phyloP scores from a whole-genome alignment of 768 basidiomycete species.

The Calvatia gigantea region DNA sequence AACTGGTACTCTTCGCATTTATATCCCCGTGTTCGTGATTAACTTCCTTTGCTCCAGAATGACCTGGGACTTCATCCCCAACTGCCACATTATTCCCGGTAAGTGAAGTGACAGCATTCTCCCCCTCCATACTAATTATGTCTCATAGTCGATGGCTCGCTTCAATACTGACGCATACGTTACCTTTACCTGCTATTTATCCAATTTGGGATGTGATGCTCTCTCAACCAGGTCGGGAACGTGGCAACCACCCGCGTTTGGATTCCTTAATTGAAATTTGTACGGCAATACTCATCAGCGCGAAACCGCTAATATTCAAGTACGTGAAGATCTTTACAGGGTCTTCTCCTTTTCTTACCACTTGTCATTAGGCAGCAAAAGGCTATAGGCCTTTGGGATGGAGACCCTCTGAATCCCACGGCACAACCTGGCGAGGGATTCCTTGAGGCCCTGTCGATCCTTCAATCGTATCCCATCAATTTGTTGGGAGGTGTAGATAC shows the following conservation, averaged over 20 bases:
- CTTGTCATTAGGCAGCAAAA: conserved; percentile 16
- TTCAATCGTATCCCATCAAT: conserved; percentile 63
- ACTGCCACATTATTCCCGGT: conserved; percentile 81
- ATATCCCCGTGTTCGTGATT: neutral
- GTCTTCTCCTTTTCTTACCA: neutral
- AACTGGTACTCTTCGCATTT: conserved; percentile 43
- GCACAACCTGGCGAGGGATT: conserved; percentile 64
- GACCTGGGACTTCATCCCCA: conserved; percentile 64
- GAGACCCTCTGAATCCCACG: conserved; percentile 18
- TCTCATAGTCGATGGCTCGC: conserved; percentile 69
- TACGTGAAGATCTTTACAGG: conserved; percentile 22
- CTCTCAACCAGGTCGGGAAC: conserved; percentile 50
- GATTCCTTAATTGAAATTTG: conserved; percentile 71
- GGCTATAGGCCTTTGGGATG: conserved; percentile 21
- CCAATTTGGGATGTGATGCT: conserved; percentile 73
- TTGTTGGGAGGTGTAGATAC: conserved; percentile 68
- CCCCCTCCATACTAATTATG: neutral
- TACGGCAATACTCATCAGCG: conserved; percentile 62
- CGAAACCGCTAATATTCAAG: conserved; percentile 53
- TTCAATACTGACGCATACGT: conserved; percentile 65
- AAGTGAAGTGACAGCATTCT: conserved; percentile 23
- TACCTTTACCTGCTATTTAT: conserved; percentile 60
- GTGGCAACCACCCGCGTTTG: conserved; percentile 56
- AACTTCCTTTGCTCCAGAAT: conserved; percentile 35
- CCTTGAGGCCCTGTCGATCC: conserved; percentile 57